Conservation (phyloP, 371 early-diverging fungal species). For the Actinomucor elegans region DNA sequence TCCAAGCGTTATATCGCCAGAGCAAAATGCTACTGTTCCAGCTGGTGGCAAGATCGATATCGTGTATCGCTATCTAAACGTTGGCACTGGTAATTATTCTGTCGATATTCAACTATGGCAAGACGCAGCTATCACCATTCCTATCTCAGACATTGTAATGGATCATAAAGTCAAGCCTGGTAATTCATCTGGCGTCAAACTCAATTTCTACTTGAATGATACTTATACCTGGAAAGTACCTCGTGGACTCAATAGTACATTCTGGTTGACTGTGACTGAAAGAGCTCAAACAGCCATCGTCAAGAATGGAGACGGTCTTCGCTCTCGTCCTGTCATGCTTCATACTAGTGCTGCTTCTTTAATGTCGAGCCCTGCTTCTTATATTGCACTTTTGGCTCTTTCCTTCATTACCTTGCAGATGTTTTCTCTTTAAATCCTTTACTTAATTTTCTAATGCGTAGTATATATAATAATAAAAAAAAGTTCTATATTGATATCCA, state of each 20-base stretch:
- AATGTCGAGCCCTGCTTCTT: background rate
- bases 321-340: slow-evolving; percentile 27
- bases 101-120: slow-evolving; percentile 30
- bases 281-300: slow-evolving; percentile 5
- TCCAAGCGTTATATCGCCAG: slow-evolving; percentile 19
- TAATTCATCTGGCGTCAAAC: slow-evolving; percentile 24
- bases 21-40: slow-evolving; percentile 21
- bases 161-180: slow-evolving; percentile 19
- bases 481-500: too few species aligned
- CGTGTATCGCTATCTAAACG: slow-evolving; percentile 24
- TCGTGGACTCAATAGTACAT: slow-evolving; percentile 23
- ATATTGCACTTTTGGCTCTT: background rate
- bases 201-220: slow-evolving; percentile 11
- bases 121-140: slow-evolving; percentile 17
- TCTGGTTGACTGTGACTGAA: slow-evolving; percentile 26
- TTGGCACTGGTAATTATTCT: slow-evolving; percentile 27
- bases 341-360: slow-evolving; percentile 22
- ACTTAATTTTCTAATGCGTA: too few species aligned
- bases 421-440: background rate
- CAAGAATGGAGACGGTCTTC: slow-evolving; percentile 7
- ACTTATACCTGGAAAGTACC: slow-evolving; percentile 31
- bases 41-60: slow-evolving; percentile 23
- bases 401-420: background rate
- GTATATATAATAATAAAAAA: too few species aligned
- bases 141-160: slow-evolving; percentile 15